Conservation (phyloP, 352 stramenopile genomes). For the Globisporangium spinosum region DNA sequence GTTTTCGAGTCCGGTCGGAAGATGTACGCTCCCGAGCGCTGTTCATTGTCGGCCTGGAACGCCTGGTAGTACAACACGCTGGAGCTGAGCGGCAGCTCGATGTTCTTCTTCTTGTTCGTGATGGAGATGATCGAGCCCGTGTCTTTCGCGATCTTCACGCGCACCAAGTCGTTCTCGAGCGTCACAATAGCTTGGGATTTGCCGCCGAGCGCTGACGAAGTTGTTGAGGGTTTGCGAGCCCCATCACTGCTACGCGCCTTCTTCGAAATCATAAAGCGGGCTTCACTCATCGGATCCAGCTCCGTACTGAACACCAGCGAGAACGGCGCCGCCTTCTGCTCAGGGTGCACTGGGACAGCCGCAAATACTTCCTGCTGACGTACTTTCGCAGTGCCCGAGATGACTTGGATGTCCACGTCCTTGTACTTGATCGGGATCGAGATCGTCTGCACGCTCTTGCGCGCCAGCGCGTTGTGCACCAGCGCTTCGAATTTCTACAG, state of each 20-base stretch:
- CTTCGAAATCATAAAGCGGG: conserved; percentile 54
- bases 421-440: conserved; percentile 54
- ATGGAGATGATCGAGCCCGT: conserved; percentile 58
- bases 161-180: conserved; percentile 60
- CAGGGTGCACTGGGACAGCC: conserved; percentile 46
- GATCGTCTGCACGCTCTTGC: conserved; percentile 54
- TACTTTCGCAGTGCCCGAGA: conserved; percentile 36
- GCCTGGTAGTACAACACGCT: conserved; percentile 66
- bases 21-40: conserved; percentile 95
- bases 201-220: not conserved
- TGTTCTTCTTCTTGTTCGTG: conserved; percentile 69
- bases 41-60: conserved; percentile 40
- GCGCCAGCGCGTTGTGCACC: conserved; percentile 65
- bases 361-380: conserved; percentile 46
- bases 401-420: conserved; percentile 31
- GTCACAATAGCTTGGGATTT: conserved; percentile 29
- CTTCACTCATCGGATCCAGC: conserved; percentile 45
- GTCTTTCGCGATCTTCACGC: conserved; percentile 45
- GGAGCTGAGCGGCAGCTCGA: conserved; percentile 46
- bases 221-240: not conserved
- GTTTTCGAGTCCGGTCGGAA: conserved; percentile 90
- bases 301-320: conserved; percentile 65
- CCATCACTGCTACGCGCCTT: not conserved
- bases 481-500: conserved; percentile 59
- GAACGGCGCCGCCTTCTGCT: conserved; percentile 50